A percentile compares a stretch with the other conserved stretches of the same genome.
Evolutionary conservation across 305 asterid genomes (phyloP).

Genomic region (Striga hermonthica): DNA sequence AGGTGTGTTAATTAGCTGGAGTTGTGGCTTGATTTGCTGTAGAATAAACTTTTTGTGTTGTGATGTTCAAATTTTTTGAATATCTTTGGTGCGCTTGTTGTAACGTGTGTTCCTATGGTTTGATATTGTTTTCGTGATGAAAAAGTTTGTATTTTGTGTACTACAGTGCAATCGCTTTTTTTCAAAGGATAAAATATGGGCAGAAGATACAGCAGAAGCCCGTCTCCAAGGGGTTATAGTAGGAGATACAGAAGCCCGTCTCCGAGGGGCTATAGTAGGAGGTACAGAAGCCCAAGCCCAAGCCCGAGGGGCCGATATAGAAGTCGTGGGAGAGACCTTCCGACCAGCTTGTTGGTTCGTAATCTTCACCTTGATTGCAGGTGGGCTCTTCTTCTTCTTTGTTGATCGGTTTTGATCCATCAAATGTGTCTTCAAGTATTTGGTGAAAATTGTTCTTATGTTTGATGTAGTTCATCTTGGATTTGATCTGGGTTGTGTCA

Average conservation of each 20-base stretch:
- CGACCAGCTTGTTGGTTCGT: slow-evolving; percentile 73
- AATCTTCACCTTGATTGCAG: slow-evolving; percentile 85
- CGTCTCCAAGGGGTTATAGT: slow-evolving; percentile 68
- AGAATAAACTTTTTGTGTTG: too few relatives aligned
- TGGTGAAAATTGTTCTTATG: too few relatives aligned
- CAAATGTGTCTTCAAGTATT: too few relatives aligned
- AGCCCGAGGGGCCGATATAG: too few relatives aligned
- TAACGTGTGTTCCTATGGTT: too few relatives aligned
- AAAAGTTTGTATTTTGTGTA: too few relatives aligned
- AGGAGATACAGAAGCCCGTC: slow-evolving; percentile 59
- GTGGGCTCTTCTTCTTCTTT: slow-evolving; percentile 30
- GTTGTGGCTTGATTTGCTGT: too few relatives aligned
- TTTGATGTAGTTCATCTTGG: background rate
- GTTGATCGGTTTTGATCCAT: background rate
- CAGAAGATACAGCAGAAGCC: slow-evolving; percentile 83
- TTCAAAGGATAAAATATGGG: slow-evolving; percentile 54
- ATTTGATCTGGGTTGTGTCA: background rate
- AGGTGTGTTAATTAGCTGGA: too few relatives aligned
- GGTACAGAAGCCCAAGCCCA: slow-evolving; percentile 10
- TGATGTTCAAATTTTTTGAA: too few relatives aligned
- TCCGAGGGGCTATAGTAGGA: slow-evolving; percentile 61
- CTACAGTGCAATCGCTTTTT: too few relatives aligned
- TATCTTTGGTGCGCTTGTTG: too few relatives aligned
- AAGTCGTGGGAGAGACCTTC: slow-evolving; percentile 42
- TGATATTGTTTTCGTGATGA: too few relatives aligned